Evolutionary conservation across 352 stramenopile genomes (phyloP).

Genomic region (Phytophthora pistaciae): DNA sequence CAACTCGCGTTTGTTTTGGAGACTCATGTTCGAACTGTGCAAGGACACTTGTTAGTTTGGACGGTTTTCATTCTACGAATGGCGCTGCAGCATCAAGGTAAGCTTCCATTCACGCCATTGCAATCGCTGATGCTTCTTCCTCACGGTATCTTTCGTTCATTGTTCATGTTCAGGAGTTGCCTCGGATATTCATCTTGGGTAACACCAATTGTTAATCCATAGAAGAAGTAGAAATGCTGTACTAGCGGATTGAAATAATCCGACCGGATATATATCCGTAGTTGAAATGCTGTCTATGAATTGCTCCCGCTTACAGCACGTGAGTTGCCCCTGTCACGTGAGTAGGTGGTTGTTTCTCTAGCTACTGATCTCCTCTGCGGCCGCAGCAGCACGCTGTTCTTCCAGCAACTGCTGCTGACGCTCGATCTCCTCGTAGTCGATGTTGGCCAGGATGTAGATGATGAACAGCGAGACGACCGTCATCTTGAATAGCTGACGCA

Average conservation of each 20-base stretch:
- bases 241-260: too few species aligned
- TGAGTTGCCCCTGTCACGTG: slow-evolving; percentile 11
- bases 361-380: slow-evolving; percentile 47
- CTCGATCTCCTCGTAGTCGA: slow-evolving; percentile 92
- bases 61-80: neutral
- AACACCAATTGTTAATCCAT: too few species aligned
- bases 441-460: slow-evolving; percentile 91
- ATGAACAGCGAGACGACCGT: slow-evolving; percentile 79
- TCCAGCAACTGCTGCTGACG: slow-evolving; percentile 87
- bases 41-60: neutral
- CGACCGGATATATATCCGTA: neutral
- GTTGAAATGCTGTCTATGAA: slow-evolving; percentile 20
- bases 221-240: too few species aligned
- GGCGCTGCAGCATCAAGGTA: neutral
- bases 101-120: neutral
- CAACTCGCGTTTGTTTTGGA: neutral
- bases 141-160: too few species aligned
- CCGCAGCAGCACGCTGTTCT: slow-evolving; percentile 46
- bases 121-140: too few species aligned
- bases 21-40: neutral
- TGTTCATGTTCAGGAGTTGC: too few species aligned
- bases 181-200: too few species aligned
- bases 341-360: slow-evolving; percentile 27
- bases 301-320: slow-evolving; percentile 14
- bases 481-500: slow-evolving; percentile 90